Percentiles rank a stretch among this genome's conserved stretches.
Conservation (phyloP, 2,329 filamentous ascomycete genomes). For the Botrytis fabae region DNA sequence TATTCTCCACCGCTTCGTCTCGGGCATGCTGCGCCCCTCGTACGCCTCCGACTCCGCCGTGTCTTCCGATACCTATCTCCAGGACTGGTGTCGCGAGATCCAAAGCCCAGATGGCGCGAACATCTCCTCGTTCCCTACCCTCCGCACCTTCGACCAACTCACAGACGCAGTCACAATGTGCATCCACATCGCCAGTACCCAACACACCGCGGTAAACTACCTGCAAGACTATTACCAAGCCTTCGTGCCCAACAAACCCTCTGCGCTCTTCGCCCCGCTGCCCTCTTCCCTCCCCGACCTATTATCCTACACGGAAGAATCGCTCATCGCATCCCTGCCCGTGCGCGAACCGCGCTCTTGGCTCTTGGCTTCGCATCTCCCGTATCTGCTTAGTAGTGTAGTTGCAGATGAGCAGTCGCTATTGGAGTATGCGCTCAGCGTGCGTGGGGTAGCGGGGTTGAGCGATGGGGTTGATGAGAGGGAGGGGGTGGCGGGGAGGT, state of each 20-base stretch:
- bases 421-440: constrained; percentile 12
- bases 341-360: not conserved
- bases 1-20: not conserved
- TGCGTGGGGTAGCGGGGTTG: not conserved
- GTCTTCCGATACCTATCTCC: not conserved
- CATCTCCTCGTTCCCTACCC: not conserved
- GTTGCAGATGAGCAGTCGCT: constrained; percentile 16
- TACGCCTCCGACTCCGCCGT: not conserved
- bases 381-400: constrained; percentile 1
- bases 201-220: constrained; percentile 54
- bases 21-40: not conserved
- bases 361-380: not conserved
- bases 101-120: not conserved
- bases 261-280: not conserved
- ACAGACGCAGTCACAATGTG: constrained; percentile 52
- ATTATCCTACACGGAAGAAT: not conserved
- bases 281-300: not conserved
- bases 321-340: not conserved
- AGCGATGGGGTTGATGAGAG: not conserved
- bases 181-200: constrained; percentile 53
- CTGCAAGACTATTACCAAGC: constrained; percentile 52
- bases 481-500: not conserved
- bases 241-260: constrained; percentile 42
- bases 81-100: constrained; percentile 7
- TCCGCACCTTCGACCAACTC: not conserved